phyloP scores from a whole-genome alignment of 2,329 filamentous ascomycete genomes.

The Drechslerella dactyloides region DNA sequence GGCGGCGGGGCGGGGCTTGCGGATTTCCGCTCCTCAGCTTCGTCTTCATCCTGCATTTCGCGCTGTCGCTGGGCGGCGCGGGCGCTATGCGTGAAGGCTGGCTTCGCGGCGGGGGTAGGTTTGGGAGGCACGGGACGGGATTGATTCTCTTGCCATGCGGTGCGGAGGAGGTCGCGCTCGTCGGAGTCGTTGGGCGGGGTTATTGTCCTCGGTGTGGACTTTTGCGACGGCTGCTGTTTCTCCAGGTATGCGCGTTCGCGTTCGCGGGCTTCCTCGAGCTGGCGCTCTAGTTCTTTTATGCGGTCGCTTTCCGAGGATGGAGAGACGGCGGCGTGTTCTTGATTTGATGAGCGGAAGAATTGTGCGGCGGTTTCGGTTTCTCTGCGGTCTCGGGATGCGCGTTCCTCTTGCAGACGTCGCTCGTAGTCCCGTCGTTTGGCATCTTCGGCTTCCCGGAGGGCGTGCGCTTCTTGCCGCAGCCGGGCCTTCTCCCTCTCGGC shows the following conservation, averaged over 20 bases:
- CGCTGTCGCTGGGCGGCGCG: constrained; percentile 46
- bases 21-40: constrained; percentile 22
- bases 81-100: constrained; percentile 35
- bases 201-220: constrained; percentile 22
- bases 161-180: constrained; percentile 35
- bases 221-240: constrained; percentile 34
- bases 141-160: constrained; percentile 45
- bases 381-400: constrained; percentile 38
- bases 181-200: constrained; percentile 32
- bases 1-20: constrained; percentile 31
- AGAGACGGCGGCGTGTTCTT: constrained; percentile 27
- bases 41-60: constrained; percentile 48
- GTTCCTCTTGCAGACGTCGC: constrained; percentile 27
- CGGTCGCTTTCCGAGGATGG: constrained; percentile 59
- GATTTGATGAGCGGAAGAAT: constrained; percentile 9
- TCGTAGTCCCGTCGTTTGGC: constrained; percentile 35
- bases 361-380: constrained; percentile 41
- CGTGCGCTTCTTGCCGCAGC: constrained; percentile 62
- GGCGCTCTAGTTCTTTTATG: constrained; percentile 78
- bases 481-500: constrained; percentile 65
- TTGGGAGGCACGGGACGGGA: constrained; percentile 26
- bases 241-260: constrained; percentile 62
- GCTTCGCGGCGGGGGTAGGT: constrained; percentile 8
- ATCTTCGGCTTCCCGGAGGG: constrained; percentile 52
- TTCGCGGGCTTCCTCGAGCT: constrained; percentile 71